Conservation (phyloP, 1,139 yeast genomes). For the Protomyces macrosporus region DNA sequence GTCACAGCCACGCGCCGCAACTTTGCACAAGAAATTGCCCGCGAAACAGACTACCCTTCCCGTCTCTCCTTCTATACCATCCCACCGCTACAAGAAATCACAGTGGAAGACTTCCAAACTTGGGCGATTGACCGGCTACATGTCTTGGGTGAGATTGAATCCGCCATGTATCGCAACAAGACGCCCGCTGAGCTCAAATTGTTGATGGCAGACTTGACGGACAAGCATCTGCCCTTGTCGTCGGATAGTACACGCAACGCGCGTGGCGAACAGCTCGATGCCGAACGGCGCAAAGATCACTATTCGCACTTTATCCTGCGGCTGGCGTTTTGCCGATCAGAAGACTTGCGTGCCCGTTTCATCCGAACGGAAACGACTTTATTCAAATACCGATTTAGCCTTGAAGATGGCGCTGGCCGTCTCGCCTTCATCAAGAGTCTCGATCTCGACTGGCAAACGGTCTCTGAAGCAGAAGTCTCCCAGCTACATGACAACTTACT, state of each 20-base stretch:
- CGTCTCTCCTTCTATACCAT: conserved; percentile 62
- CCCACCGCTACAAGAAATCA: conserved; percentile 80
- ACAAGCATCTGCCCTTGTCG: conserved; percentile 60
- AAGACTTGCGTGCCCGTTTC: conserved; percentile 75
- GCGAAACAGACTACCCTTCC: conserved; percentile 44
- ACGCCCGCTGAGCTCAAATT: conserved; percentile 59
- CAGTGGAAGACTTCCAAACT: conserved; percentile 82
- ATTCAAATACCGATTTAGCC: conserved; percentile 65
- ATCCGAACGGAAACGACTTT: conserved; percentile 67
- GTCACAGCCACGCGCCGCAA: conserved; percentile 49
- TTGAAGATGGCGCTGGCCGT: conserved; percentile 65
- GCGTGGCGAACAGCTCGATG: conserved; percentile 37
- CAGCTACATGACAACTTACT: conserved; percentile 49
- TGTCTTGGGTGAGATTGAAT: conserved; percentile 77
- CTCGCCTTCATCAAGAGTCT: conserved; percentile 50
- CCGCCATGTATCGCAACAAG: conserved; percentile 62
- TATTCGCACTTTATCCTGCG: conserved; percentile 85
- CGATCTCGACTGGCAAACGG: conserved; percentile 63
- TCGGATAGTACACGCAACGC: conserved; percentile 33
- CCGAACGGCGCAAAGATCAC: conserved; percentile 79
- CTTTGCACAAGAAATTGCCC: conserved; percentile 44
- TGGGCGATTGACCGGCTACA: conserved; percentile 94
- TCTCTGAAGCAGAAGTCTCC: conserved; percentile 56
- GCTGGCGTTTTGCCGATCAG: conserved; percentile 84
- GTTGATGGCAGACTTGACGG: conserved; percentile 59